Conservation (phyloP, 129 eudicot species). For the Solidago caesia region DNA sequence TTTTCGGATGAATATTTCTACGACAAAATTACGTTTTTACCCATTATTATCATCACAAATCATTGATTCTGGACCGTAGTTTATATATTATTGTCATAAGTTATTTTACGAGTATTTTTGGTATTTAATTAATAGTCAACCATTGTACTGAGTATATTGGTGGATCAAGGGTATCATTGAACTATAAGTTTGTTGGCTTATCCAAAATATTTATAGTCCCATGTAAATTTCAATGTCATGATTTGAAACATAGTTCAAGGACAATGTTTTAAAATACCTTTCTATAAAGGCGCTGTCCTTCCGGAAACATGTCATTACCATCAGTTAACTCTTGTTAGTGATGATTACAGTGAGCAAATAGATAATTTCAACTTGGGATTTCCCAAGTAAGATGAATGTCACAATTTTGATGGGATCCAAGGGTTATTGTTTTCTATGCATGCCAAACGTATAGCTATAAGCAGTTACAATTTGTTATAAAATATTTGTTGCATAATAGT, state of each 20-base stretch:
- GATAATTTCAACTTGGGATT: not conserved
- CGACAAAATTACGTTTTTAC: constrained; percentile 5
- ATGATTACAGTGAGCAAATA: not conserved
- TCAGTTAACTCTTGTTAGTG: not conserved
- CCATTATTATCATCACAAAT: not conserved
- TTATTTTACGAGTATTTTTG: not conserved
- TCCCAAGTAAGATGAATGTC: too few relatives aligned
- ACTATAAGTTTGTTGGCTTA: not conserved
- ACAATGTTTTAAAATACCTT: too few relatives aligned
- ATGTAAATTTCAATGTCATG: not conserved
- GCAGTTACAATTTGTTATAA: not conserved
- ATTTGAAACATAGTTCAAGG: not conserved
- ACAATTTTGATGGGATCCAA: too few relatives aligned
- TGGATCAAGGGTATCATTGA: too few relatives aligned
- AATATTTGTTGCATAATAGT: constrained; percentile 5
- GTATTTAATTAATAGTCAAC: not conserved
- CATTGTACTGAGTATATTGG: not conserved
- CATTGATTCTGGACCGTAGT: not conserved
- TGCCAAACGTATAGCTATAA: too few relatives aligned
- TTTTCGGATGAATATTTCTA: not conserved
- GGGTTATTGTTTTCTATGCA: too few relatives aligned
- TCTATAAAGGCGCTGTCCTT: too few relatives aligned
- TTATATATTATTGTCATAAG: not conserved
- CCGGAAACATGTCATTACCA: not conserved
- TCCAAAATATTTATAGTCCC: not conserved